Evolutionary conservation across 306 rosid genomes (phyloP), one percentile per base, ranked within the genome.

Genomic region (Glycine soja): DNA sequence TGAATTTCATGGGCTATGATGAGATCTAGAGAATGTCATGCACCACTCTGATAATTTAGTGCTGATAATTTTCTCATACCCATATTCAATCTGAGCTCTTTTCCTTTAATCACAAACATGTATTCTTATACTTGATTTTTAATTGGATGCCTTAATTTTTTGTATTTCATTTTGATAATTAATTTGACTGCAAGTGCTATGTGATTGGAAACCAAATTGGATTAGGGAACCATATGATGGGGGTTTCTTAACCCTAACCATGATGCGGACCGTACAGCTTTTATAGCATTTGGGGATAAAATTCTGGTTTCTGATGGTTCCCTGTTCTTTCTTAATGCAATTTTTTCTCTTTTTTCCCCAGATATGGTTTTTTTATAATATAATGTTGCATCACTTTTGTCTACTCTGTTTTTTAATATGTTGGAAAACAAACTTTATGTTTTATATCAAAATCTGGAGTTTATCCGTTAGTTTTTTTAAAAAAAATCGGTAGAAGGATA

Each of bases 211-310:
- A 24, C 30, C 30, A 24, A 1, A 24, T 24, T 24, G 30, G 30
- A 24, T 24, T 24, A 24, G 40, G 4, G 50, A 13, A 73, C 90
- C 95, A 87, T 45, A 78, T 91, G 98, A 90, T 92, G 97, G 88
- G 88, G 85, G 85, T 84, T 82, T 34, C 24, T 14, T 16, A 40
- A 66, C 46, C 86, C 86, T 38, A 80, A 75, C 98, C 98, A 91
- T 90, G 98, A 93, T 93, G 98, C 98, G 98, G 98, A 90, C 98
- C 94, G 95, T 85, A 93, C 58, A 89, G 90, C 92, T 43, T 19
- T 79, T 61, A 15, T 6, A 18, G 92, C 92, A 88, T 80, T 65
- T 93, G 97, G 83, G 93, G 98, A 93, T 88, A 57, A 84, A 86
- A 30, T 45, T 83, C 53, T 91, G 97, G 98, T 86, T 81, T 74